phyloP scores from a whole-genome alignment of 164 flowering plant genomes.

The Akebia trifoliata region DNA sequence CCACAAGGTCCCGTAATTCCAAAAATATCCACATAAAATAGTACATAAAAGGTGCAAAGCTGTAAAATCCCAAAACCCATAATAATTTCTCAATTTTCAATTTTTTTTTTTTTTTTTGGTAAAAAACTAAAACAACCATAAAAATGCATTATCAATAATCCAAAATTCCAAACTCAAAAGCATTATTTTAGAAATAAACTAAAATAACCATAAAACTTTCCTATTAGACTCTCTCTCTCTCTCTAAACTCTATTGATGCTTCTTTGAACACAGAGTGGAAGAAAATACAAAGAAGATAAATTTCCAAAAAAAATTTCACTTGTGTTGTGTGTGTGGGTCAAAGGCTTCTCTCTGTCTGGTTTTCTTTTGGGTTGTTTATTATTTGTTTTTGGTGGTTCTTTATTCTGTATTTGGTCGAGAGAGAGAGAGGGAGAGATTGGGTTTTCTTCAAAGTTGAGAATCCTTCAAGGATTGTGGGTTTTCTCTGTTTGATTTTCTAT shows the following conservation, averaged over 20 bases:
- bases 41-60: no score
- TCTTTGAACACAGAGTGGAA: background rate
- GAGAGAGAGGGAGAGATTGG: background rate
- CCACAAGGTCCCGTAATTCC: background rate
- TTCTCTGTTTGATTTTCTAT: background rate
- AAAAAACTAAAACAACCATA: no score
- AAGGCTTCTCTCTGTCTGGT: constrained; percentile 1
- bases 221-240: background rate
- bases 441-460: background rate
- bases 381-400: background rate
- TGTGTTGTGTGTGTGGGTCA: background rate
- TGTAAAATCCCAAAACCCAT: background rate
- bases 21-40: no score
- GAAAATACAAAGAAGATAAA: no score
- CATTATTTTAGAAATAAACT: no score
- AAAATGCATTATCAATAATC: no score
- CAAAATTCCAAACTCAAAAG: no score
- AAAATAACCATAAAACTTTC: background rate
- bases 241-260: no score
- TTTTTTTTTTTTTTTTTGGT: no score
- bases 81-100: background rate
- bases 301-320: no score
- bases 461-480: background rate
- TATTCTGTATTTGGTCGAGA: background rate
- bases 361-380: background rate